Evolutionary conservation across 768 basidiomycete species (phyloP).

Genomic region (Rhizopogon rudus): DNA sequence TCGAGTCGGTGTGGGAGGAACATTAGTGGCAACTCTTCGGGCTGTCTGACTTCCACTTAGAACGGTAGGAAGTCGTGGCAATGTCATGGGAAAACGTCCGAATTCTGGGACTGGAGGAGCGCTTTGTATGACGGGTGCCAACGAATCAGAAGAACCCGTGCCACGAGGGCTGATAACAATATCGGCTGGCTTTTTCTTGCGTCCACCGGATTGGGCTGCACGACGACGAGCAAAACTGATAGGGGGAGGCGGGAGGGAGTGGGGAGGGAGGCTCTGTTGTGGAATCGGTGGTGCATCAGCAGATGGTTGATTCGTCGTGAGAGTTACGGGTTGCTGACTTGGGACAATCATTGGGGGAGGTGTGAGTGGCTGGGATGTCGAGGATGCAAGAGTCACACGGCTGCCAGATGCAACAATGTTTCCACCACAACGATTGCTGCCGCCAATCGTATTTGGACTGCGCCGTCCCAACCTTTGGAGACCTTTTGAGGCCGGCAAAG

Average conservation of each 20-base stretch:
- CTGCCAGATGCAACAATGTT: slow-evolving; percentile 19
- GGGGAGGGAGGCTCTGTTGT: slow-evolving; percentile 12
- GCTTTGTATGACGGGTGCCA: slow-evolving; percentile 69
- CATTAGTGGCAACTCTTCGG: slow-evolving; percentile 49
- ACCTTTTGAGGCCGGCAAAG: slow-evolving; percentile 23
- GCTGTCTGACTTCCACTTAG: slow-evolving; percentile 40
- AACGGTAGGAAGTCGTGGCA: slow-evolving; percentile 59
- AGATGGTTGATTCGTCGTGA: slow-evolving; percentile 12
- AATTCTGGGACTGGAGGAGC: slow-evolving; percentile 57
- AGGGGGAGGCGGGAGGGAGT: slow-evolving; percentile 60
- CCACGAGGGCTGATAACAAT: slow-evolving; percentile 73
- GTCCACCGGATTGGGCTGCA: slow-evolving; percentile 54
- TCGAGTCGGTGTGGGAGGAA: slow-evolving; percentile 70
- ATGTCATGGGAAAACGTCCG: slow-evolving; percentile 53
- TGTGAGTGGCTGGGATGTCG: slow-evolving; percentile 18
- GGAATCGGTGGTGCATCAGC: slow-evolving; percentile 20
- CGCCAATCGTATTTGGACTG: slow-evolving; percentile 30
- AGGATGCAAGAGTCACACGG: slow-evolving; percentile 14
- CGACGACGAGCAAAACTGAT: slow-evolving; percentile 77
- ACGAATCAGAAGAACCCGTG: slow-evolving; percentile 42
- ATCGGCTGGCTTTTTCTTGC: slow-evolving; percentile 72
- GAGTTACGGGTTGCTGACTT: slow-evolving; percentile 15
- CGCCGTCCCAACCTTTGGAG: slow-evolving; percentile 28
- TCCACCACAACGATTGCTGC: slow-evolving; percentile 19
- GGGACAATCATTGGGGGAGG: slow-evolving; percentile 21